These are phyloP conservation scores for Trichoderma endophyticum DNA, from an alignment of 2,329 filamentous ascomycete species.

Conservation along the genomic window DNA sequence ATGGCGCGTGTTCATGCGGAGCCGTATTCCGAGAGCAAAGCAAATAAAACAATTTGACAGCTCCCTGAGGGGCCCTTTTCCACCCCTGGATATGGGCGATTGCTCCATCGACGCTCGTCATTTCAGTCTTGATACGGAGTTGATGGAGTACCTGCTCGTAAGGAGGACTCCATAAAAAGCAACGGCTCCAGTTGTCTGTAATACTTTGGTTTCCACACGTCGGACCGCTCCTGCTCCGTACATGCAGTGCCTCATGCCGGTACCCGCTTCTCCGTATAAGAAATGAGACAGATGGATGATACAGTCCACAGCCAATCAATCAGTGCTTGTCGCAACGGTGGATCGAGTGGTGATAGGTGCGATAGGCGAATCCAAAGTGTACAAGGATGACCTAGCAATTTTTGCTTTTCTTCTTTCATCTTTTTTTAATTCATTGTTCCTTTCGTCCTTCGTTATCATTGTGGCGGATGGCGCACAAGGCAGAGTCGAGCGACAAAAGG, in stretches of 20 bases:
- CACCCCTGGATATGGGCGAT: neutral
- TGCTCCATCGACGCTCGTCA: neutral
- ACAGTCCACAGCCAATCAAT: neutral
- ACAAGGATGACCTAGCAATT: neutral
- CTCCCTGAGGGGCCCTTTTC: neutral
- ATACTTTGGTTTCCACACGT: neutral
- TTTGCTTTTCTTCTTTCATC: neutral
- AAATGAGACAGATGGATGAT: constrained; percentile 11
- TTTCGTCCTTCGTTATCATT: neutral
- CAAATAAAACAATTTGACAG: neutral
- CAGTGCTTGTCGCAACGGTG: constrained; percentile 2
- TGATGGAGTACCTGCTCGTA: neutral
- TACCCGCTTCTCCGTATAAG: constrained; percentile 2
- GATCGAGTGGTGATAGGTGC: constrained; percentile 9
- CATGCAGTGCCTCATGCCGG: neutral
- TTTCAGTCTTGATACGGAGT: neutral
- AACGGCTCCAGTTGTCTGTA: neutral
- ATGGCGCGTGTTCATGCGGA: neutral
- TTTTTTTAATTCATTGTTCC: neutral
- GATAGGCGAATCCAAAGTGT: constrained; percentile 8
- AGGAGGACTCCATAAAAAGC: neutral
- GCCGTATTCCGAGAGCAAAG: neutral
- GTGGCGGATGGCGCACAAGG: neutral
- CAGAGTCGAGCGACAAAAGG: neutral
- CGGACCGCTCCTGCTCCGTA: constrained; percentile 6